Conservation (phyloP, 768 basidiomycete species). For the Dendrothele bispora region DNA sequence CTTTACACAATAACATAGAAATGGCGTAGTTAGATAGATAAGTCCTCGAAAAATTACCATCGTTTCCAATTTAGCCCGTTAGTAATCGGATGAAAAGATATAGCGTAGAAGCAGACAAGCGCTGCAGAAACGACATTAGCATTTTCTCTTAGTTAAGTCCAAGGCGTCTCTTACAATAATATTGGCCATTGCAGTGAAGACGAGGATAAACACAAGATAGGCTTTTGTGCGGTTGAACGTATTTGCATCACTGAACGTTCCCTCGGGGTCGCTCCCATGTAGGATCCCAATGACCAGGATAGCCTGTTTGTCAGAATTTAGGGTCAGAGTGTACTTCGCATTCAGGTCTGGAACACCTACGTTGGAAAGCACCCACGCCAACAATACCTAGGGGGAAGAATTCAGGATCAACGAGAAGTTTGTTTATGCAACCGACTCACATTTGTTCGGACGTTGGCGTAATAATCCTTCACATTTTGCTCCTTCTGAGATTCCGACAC, state of each 20-base stretch:
- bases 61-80: conserved; percentile 50
- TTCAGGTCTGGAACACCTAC: conserved; percentile 36
- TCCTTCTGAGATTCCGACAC: conserved; percentile 59
- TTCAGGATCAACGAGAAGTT: neutral
- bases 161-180: conserved; percentile 40
- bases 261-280: conserved; percentile 51
- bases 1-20: too few species aligned
- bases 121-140: conserved; percentile 29
- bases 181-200: conserved; percentile 80
- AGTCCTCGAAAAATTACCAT: too few species aligned
- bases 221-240: conserved; percentile 61
- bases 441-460: conserved; percentile 85
- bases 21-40: too few species aligned
- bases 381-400: conserved; percentile 46
- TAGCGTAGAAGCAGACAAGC: conserved; percentile 58
- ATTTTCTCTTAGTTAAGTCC: neutral
- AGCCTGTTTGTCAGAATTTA: conserved; percentile 46
- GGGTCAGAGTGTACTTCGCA: neutral
- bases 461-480: conserved; percentile 79
- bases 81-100: conserved; percentile 52
- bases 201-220: conserved; percentile 79
- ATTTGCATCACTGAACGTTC: conserved; percentile 55
- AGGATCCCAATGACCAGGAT: conserved; percentile 70
- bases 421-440: conserved; percentile 30
- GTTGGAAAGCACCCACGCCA: conserved; percentile 85